These are phyloP conservation scores for Plantago major DNA, from an alignment of 257 asterid genomes.

Conservation along the genomic window DNA sequence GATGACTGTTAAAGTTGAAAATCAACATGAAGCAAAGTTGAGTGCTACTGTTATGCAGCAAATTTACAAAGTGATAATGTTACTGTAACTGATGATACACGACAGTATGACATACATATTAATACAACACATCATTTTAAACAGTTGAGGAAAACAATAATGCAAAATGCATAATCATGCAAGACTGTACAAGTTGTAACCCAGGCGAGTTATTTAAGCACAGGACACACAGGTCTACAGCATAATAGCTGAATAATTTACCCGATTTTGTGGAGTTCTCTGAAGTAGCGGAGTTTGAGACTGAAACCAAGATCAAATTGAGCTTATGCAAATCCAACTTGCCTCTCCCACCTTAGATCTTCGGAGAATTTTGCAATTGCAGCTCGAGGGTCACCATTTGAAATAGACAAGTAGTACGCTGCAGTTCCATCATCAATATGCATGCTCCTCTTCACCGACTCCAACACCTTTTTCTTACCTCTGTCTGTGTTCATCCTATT, in stretches of 20 bases:
- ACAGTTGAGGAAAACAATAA: too few relatives aligned
- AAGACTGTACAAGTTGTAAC: too few relatives aligned
- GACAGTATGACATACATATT: neutral
- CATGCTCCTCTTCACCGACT: constrained; percentile 84
- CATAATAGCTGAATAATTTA: neutral
- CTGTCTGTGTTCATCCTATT: constrained; percentile 49
- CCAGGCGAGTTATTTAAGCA: too few relatives aligned
- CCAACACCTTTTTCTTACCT: constrained; percentile 56
- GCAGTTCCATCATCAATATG: constrained; percentile 86
- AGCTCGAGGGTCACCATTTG: constrained; percentile 89
- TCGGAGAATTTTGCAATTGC: constrained; percentile 73
- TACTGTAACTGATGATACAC: neutral
- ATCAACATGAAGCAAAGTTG: neutral
- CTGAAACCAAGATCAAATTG: neutral
- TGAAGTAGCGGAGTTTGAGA: neutral
- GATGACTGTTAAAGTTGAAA: neutral
- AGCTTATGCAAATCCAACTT: constrained; percentile 43
- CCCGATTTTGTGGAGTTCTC: neutral
- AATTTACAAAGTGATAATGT: neutral
- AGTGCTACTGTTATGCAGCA: neutral
- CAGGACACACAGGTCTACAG: neutral
- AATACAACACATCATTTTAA: neutral
- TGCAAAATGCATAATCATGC: too few relatives aligned
- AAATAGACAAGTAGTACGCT: constrained; percentile 65
- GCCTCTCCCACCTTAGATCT: constrained; percentile 87